Evolutionary conservation across 148 eudicot genomes (phyloP).

Genomic region (Cornus florida): DNA sequence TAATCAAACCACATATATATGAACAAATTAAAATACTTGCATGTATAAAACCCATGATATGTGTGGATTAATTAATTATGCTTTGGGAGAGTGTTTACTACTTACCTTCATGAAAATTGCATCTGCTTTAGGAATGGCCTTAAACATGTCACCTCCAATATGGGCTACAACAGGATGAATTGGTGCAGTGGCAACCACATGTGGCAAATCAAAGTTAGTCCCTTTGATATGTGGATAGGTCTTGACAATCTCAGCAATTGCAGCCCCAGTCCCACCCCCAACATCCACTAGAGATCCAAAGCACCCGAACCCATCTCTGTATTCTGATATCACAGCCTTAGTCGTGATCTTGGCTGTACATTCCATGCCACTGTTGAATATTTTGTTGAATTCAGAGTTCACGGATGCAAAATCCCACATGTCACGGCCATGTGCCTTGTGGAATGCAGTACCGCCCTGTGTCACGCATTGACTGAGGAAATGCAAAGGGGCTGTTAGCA

Average conservation of each 20-base stretch:
- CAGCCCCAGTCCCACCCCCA: slow-evolving; percentile 57
- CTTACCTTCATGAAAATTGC: slow-evolving; percentile 31
- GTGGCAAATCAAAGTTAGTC: slow-evolving; percentile 58
- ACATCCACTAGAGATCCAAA: slow-evolving; percentile 48
- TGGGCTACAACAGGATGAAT: slow-evolving; percentile 40
- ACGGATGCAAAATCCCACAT: neutral
- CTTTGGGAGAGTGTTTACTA: no score
- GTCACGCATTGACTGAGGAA: neutral
- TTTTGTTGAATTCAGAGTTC: neutral
- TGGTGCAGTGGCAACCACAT: slow-evolving; percentile 47
- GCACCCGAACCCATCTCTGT: slow-evolving; percentile 33
- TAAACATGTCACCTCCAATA: slow-evolving; percentile 54
- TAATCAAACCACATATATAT: no score
- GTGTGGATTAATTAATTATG: no score
- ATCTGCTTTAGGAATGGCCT: slow-evolving; percentile 43
- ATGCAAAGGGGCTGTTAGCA: neutral
- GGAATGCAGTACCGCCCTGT: neutral
- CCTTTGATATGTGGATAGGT: slow-evolving; percentile 32
- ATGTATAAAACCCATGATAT: no score
- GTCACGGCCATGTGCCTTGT: neutral
- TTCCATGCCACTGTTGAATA: slow-evolving; percentile 35
- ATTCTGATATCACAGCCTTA: slow-evolving; percentile 24
- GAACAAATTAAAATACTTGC: no score
- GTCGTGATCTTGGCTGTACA: slow-evolving; percentile 29
- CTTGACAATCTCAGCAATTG: neutral